phyloP scores from a whole-genome alignment of 2,329 filamentous ascomycete genomes.

The Aspergillus sp. region DNA sequence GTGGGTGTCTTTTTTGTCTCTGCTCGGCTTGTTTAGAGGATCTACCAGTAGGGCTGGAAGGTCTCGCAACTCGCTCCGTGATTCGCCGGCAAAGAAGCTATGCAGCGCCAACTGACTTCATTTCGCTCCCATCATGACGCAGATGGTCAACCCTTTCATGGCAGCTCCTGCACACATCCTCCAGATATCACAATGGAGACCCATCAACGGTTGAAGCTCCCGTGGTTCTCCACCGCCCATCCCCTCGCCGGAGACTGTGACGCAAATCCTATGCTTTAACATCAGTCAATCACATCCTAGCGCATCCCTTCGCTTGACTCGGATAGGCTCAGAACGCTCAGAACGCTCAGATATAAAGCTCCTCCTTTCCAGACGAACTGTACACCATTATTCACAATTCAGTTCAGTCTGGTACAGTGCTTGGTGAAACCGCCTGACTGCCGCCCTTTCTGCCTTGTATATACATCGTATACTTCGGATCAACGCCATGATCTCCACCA shows the following conservation, averaged over 20 bases:
- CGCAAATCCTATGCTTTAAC: slow-evolving; percentile 1
- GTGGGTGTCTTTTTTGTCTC: too few relatives aligned
- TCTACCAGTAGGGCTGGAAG: too few relatives aligned
- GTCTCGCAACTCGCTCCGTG: too few relatives aligned
- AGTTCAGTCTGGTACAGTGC: background rate
- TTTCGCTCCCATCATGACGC: too few relatives aligned
- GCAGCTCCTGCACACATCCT: too few relatives aligned
- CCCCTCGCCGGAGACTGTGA: slow-evolving; percentile 10
- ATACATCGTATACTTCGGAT: background rate
- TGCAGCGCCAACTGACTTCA: too few relatives aligned
- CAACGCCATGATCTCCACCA: slow-evolving; percentile 19
- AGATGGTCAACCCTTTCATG: too few relatives aligned
- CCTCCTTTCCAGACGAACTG: background rate
- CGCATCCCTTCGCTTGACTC: slow-evolving; percentile 5
- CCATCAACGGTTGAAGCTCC: too few relatives aligned
- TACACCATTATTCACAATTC: background rate
- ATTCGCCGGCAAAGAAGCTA: too few relatives aligned
- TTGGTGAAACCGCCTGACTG: too few relatives aligned
- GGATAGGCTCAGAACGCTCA: background rate
- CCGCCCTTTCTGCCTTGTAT: background rate
- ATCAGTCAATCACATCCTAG: background rate
- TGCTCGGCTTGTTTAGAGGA: too few relatives aligned
- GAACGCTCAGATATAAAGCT: slow-evolving; percentile 4
- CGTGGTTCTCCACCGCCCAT: background rate
- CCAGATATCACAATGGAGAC: too few relatives aligned